phyloP scores from a whole-genome alignment of 768 basidiomycete genomes.

The Boletus rufocinnamomeus region DNA sequence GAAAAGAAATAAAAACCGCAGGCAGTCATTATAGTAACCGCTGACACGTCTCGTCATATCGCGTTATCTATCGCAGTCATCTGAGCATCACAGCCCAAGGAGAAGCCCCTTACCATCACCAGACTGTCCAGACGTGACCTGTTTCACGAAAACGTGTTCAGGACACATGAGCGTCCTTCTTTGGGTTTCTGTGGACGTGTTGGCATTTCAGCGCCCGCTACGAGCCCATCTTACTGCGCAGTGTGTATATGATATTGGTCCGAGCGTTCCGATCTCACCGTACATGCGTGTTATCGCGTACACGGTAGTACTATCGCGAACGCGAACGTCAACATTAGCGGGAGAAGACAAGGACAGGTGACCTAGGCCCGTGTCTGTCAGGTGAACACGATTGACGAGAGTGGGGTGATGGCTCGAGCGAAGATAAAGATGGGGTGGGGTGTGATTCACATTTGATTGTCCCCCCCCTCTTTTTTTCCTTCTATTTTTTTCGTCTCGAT shows the following conservation, averaged over 20 bases:
- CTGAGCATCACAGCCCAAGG: constrained; percentile 4
- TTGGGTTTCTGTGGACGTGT: not conserved
- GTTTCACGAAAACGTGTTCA: constrained; percentile 16
- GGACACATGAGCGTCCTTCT: constrained; percentile 16
- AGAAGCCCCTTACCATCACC: constrained; percentile 4
- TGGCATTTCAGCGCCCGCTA: not conserved
- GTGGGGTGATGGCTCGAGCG: constrained; percentile 13
- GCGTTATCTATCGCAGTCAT: constrained; percentile 10
- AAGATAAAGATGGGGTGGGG: constrained; percentile 15
- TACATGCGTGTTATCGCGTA: not conserved
- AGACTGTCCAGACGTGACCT: constrained; percentile 10
- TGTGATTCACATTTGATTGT: not conserved
- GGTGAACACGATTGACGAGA: constrained; percentile 19
- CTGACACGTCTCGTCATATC: not conserved
- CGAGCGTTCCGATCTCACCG: not conserved
- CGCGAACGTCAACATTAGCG: not conserved
- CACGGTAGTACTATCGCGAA: not conserved
- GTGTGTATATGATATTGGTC: not conserved
- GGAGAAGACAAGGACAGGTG: constrained; percentile 17
- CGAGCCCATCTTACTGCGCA: not conserved
- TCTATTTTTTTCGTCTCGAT: not conserved
- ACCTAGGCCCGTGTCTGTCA: constrained; percentile 16
- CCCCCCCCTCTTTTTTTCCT: not conserved
- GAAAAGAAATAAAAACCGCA: not conserved
- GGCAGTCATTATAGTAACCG: not conserved